Base-by-base conservation (phyloP, 2,329 filamentous ascomycete genomes). In the Juglanconis oblonga region DNA sequence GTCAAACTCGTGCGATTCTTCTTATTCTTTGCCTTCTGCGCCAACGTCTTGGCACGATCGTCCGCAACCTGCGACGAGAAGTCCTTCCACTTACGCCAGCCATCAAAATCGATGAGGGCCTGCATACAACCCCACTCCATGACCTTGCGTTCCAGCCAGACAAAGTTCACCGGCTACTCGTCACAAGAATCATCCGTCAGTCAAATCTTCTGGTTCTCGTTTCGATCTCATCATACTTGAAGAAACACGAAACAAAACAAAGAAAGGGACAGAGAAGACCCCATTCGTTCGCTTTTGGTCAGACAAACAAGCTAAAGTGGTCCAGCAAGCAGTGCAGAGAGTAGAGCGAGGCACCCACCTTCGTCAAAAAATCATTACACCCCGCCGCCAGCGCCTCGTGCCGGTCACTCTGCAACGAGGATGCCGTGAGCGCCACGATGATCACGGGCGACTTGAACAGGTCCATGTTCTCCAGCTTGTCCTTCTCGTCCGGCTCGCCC, bases 101-200 rank as follows among this genome's bases (percentile, higher is more conserved):
- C 95, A 72, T 98, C 94, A 72, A 95, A 98, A 77, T 99, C 95
- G 70, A 99, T 98, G 31, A 99, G 83, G 9, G 95, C 95, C 78
- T 98, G 95, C 95, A 99, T 99, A 79, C 95, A 98, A 59, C 95
- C 95, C 95, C 95, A 99, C 80, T 99, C 95, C 77, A 96, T 97
- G 67, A 98, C 93, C 74, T 99, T 99, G 60, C 94, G 87, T 73
- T 97, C 92, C 32, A 99, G 85, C 93, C 94, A 99, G 62, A 96
- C 90, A 71, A 97, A 97, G 73, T 96, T 96, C 67, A 99, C 94
- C 24, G 95, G 95, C 91, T 97, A 70, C 48, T 52, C 10, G 36
- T 3, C 45, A 51, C 71, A 57, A 69, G 65, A 7, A 13, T 38
- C 48, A 55, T 17, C 60, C 17, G 52, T 53, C n/a, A 53, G 51